Evolutionary conservation across 164 flowering plant genomes (phyloP).

Genomic region (Vitis amurensis): DNA sequence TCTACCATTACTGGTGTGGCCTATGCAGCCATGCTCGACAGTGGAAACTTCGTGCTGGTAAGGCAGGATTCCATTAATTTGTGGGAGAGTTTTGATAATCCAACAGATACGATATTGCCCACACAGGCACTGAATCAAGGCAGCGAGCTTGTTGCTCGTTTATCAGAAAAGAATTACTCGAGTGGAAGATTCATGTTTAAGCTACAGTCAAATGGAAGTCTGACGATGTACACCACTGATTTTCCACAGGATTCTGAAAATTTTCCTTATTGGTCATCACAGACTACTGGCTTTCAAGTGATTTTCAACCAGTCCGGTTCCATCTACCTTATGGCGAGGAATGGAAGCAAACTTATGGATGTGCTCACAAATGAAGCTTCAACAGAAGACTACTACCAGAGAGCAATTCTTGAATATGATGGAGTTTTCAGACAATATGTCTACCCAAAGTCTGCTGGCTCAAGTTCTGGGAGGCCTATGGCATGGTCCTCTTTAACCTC

Average conservation of each 20-base stretch:
- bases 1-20: not conserved
- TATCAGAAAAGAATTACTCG: constrained; percentile 1
- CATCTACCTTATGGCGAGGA: not conserved
- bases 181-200: constrained; percentile 9
- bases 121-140: constrained; percentile 4
- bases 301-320: not conserved
- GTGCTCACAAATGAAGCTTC: not conserved
- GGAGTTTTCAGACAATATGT: not conserved
- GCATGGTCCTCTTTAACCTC: not conserved
- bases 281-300: not conserved
- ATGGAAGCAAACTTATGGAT: not conserved
- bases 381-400: not conserved
- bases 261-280: not conserved
- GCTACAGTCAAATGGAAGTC: not conserved
- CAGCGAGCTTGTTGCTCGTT: constrained; percentile 1
- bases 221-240: not conserved
- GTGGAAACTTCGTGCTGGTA: constrained; percentile 10
- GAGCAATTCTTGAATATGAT: no score
- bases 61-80: not conserved
- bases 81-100: constrained; percentile 17
- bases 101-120: not conserved
- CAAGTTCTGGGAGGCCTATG: not conserved
- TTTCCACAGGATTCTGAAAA: not conserved
- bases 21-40: not conserved
- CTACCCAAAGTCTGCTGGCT: not conserved